Base-by-base conservation (phyloP, 495 filamentous ascomycete species). In the Tuber aestivum region DNA sequence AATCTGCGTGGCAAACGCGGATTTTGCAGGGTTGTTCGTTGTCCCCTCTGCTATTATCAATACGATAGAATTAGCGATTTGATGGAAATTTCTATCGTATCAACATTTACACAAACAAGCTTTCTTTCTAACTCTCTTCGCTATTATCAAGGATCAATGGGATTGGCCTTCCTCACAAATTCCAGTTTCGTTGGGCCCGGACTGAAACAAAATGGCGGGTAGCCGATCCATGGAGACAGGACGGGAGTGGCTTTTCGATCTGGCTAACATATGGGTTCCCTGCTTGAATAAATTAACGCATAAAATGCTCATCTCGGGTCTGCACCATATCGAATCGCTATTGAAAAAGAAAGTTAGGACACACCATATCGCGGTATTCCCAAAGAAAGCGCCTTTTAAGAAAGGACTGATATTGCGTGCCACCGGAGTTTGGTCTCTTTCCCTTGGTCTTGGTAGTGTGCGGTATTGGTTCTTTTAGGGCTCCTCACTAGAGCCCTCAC, bases 201-300 rank as follows among this genome's bases (percentile, higher is more conserved):
- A 14, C n/a, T 10, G 45, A 50, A 50, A 23, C 45, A 40, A 50
- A 50, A n/a, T 16, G 16, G 3, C 3, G 9, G 48, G 9, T 21
- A 56, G 48, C n/a, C n/a, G 56, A 32, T 12, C 56, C 56, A 32
- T 32, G 56, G 56, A 10, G 27, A 27, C 9, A 5, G 2, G 10
- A 6, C 56, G 56, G 56, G n/a, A 61, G 56, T 61, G 56, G 56
- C 56, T n/a, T 61, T 16, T 61, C 56, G 56, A 61, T 61, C 56
- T 12, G 3, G 56, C 27, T 5, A 32, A 32, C 12, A 61, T 5
- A 16, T 61, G 27, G 4, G 10, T 61, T 61, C 56, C 56, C 56
- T 61, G 56, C 0, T 61, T 61, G 4, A 61, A 61, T 61, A 61
- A 12, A 61, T 61, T 61, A 61, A 61, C 56, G 56, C 56, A 61